These are phyloP conservation scores for Phanerochaete carnosa DNA, from an alignment of 768 basidiomycete genomes.

Conservation along the genomic window DNA sequence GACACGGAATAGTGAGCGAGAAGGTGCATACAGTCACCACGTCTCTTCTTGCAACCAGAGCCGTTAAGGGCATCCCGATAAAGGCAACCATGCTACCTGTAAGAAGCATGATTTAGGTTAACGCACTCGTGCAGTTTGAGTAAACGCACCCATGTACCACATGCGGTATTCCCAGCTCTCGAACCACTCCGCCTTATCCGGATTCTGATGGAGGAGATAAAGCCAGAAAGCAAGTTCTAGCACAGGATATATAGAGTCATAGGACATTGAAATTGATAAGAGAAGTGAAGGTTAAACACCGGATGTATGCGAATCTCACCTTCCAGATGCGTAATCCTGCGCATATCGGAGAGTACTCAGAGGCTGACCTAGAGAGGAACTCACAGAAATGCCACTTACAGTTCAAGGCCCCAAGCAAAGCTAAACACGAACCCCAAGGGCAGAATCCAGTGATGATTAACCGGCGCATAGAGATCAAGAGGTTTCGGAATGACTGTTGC, in stretches of 20 bases:
- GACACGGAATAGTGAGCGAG: not conserved
- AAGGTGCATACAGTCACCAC: constrained; percentile 50
- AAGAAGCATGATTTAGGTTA: not conserved
- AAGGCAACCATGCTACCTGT: constrained; percentile 63
- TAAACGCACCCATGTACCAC: constrained; percentile 64
- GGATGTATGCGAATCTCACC: constrained; percentile 38
- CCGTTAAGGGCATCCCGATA: constrained; percentile 69
- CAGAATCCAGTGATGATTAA: constrained; percentile 52
- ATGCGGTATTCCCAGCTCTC: constrained; percentile 71
- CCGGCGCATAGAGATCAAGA: constrained; percentile 43
- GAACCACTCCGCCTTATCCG: constrained; percentile 72
- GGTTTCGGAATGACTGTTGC: constrained; percentile 54
- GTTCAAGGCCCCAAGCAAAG: constrained; percentile 71
- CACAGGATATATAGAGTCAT: too few species aligned
- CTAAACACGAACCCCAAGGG: constrained; percentile 72
- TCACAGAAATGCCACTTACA: constrained; percentile 43
- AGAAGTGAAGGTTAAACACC: not conserved
- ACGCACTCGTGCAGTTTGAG: too few species aligned
- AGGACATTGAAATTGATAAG: too few species aligned
- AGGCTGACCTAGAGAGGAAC: constrained; percentile 3
- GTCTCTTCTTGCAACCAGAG: constrained; percentile 54
- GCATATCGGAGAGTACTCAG: not conserved
- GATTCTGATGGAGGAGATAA: constrained; percentile 77
- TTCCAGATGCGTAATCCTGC: constrained; percentile 78
- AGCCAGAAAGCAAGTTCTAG: constrained; percentile 80